A percentile compares a stretch with the other conserved stretches of the same genome.
Conservation (phyloP, 805 yeast species). For the Kuraishia piskuri region DNA sequence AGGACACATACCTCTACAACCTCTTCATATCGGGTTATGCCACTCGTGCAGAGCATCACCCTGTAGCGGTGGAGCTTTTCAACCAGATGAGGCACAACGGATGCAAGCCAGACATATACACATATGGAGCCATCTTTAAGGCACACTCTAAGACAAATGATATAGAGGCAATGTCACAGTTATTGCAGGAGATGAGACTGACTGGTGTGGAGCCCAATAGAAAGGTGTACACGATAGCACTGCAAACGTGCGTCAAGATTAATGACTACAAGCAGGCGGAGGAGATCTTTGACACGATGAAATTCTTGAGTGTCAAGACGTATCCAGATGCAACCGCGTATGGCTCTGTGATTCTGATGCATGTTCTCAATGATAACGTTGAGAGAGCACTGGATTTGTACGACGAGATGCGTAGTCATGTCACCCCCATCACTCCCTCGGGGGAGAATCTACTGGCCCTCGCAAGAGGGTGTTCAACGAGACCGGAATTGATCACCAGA, state of each 20-base stretch:
- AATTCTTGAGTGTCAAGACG: constrained; percentile 58
- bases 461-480: constrained; percentile 60
- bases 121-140: constrained; percentile 35
- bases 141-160: constrained; percentile 34
- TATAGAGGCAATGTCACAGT: constrained; percentile 28
- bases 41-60: constrained; percentile 12
- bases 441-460: constrained; percentile 42
- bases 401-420: constrained; percentile 49
- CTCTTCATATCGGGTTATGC: constrained; percentile 26
- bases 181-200: constrained; percentile 28
- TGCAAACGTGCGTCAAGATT: constrained; percentile 51
- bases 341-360: constrained; percentile 60
- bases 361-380: constrained; percentile 51
- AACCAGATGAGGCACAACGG: constrained; percentile 17
- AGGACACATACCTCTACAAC: constrained; percentile 26
- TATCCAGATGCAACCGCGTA: constrained; percentile 65
- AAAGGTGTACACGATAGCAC: constrained; percentile 42
- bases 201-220: constrained; percentile 33
- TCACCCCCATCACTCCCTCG: constrained; percentile 28
- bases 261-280: constrained; percentile 52
- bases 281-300: constrained; percentile 76
- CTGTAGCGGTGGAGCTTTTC: constrained; percentile 16
- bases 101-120: constrained; percentile 24
- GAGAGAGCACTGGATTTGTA: constrained; percentile 73
- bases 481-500: constrained; percentile 33